phyloP scores from a whole-genome alignment of 1,139 yeast genomes.

The Blastobotrys elegans region DNA sequence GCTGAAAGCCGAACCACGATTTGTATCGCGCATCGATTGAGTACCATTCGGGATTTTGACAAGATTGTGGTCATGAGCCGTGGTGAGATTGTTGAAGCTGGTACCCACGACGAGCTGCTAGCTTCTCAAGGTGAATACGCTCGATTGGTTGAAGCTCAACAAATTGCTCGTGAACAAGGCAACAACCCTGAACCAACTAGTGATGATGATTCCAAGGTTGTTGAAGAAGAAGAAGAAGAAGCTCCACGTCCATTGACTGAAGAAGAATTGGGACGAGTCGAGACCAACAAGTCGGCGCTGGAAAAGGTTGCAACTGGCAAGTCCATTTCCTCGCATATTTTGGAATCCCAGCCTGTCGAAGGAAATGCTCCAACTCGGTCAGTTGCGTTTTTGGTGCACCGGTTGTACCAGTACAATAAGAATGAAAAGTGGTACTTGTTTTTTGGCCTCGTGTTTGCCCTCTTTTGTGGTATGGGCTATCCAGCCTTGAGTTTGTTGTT shows the following conservation, averaged over 20 bases:
- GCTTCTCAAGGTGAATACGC: slow-evolving; percentile 15
- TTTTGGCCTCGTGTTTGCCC: slow-evolving; percentile 33
- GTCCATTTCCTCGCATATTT: slow-evolving; percentile 14
- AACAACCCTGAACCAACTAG: neutral
- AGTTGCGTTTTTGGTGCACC: slow-evolving; percentile 19
- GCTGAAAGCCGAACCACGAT: slow-evolving; percentile 67
- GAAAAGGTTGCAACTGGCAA: slow-evolving; percentile 12
- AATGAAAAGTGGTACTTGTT: slow-evolving; percentile 28
- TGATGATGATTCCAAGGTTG: slow-evolving; percentile 6
- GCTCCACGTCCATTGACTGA: slow-evolving; percentile 14
- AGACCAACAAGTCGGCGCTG: slow-evolving; percentile 5
- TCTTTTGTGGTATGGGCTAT: slow-evolving; percentile 38
- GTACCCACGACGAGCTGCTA: slow-evolving; percentile 39
- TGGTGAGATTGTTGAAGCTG: slow-evolving; percentile 41
- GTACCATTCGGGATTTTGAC: slow-evolving; percentile 57
- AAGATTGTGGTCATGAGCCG: slow-evolving; percentile 41
- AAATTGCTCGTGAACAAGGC: slow-evolving; percentile 21
- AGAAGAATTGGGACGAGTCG: slow-evolving; percentile 19
- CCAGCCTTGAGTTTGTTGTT: slow-evolving; percentile 39
- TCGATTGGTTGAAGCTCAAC: slow-evolving; percentile 13
- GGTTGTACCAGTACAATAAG: slow-evolving; percentile 26
- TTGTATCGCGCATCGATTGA: slow-evolving; percentile 71
- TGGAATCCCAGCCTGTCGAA: slow-evolving; percentile 7
- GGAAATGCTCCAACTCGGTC: slow-evolving; percentile 18
- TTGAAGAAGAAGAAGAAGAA: slow-evolving; percentile 8